phyloP scores from a whole-genome alignment of 176 grass and related monocot genomes.

The Rhynchospora pubera region DNA sequence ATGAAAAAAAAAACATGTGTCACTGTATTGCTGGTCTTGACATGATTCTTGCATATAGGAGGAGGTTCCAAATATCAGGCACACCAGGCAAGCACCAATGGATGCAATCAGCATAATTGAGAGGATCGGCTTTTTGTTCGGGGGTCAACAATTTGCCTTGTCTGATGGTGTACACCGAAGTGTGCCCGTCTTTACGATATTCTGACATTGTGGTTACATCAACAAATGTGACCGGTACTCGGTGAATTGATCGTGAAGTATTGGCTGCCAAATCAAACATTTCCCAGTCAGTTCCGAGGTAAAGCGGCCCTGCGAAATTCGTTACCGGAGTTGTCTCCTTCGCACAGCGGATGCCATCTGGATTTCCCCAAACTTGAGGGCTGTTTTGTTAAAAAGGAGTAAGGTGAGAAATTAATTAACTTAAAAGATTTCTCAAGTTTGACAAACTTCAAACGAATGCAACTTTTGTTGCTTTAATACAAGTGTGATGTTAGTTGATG shows the following conservation, averaged over 20 bases:
- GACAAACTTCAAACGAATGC: neutral
- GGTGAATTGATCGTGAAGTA: constrained; percentile 18
- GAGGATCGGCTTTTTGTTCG: constrained; percentile 67
- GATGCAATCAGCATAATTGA: constrained; percentile 87
- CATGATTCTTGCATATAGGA: constrained; percentile 69
- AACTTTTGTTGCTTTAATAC: neutral
- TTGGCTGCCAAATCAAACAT: constrained; percentile 56
- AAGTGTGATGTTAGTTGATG: neutral
- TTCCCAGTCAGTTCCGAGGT: constrained; percentile 67
- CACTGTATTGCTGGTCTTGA: constrained; percentile 30
- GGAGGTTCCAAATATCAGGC: constrained; percentile 76
- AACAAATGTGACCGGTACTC: constrained; percentile 58
- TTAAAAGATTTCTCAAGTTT: neutral
- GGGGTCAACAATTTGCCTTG: constrained; percentile 59
- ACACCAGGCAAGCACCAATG: constrained; percentile 98
- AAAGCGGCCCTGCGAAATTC: constrained; percentile 35
- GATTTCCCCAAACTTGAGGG: constrained; percentile 64
- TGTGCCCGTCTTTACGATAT: constrained; percentile 82
- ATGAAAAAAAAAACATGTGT: neutral
- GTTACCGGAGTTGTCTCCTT: constrained; percentile 72
- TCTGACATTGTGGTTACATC: constrained; percentile 84
- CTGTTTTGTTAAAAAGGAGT: constrained; percentile 18
- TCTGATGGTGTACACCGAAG: constrained; percentile 75
- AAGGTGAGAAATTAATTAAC: neutral
- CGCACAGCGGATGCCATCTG: constrained; percentile 54